phyloP scores from a whole-genome alignment of 2,329 filamentous ascomycete genomes.

The Aspergillus quadricinctus region DNA sequence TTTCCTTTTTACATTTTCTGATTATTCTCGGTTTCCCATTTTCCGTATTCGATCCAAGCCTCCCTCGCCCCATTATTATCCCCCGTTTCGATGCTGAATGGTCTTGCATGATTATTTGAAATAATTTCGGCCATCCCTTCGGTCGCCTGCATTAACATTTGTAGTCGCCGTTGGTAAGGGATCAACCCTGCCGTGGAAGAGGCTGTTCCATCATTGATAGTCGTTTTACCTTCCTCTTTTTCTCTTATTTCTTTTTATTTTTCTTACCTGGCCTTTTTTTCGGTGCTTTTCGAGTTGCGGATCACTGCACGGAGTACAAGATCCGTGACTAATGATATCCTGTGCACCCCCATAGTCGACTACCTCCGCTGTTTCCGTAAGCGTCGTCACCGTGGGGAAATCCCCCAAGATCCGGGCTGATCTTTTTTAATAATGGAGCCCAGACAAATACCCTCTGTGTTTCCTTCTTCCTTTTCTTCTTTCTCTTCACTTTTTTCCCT shows the following conservation, averaged over 20 bases:
- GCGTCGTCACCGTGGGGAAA: slow-evolving; percentile 22
- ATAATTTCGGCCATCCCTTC: not conserved
- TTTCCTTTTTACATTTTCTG: not conserved
- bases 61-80: not conserved
- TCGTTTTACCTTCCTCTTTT: slow-evolving; percentile 1
- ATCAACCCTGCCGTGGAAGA: not conserved
- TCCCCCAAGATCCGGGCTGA: slow-evolving; percentile 12
- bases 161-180: not conserved
- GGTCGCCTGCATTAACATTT: not conserved
- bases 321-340: slow-evolving; percentile 19
- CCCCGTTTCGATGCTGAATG: not conserved
- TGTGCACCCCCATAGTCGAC: slow-evolving; percentile 10
- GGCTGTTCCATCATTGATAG: not conserved
- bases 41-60: not conserved
- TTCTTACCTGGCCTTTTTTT: slow-evolving; percentile 3
- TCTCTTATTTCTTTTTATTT: slow-evolving; percentile 5
- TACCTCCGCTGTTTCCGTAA: slow-evolving; percentile 19
- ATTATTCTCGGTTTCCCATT: not conserved
- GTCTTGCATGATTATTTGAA: not conserved
- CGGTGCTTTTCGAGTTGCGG: slow-evolving; percentile 7
- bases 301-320: slow-evolving; percentile 14
- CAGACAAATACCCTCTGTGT: slow-evolving; percentile 10
- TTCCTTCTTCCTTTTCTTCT: slow-evolving; percentile 6
- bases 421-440: slow-evolving; percentile 8
- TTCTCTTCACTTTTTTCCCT: slow-evolving; percentile 1